Evolutionary conservation across 208 protist genomes (phyloP).

Genomic region (Trypanosoma melophagium): DNA sequence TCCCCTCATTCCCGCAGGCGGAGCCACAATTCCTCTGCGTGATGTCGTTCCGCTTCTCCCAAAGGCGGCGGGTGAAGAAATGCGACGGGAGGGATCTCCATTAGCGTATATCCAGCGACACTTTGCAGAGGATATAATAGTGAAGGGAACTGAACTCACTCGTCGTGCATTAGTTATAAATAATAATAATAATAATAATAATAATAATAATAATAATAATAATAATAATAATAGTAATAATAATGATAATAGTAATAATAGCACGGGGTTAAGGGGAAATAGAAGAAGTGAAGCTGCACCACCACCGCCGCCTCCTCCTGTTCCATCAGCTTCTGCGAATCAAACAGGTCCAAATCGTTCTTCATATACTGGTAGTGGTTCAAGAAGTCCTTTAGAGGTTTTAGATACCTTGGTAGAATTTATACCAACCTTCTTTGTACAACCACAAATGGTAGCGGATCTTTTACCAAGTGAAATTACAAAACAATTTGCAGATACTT

Average conservation of each 20-base stretch:
- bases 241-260: not conserved
- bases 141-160: conserved; percentile 23
- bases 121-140: conserved; percentile 29
- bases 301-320: conserved; percentile 34
- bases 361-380: conserved; percentile 3
- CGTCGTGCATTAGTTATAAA: conserved; percentile 3
- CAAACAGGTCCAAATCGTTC: not conserved
- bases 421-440: conserved; percentile 83
- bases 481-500: conserved; percentile 50
- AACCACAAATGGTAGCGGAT: conserved; percentile 44
- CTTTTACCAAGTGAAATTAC: conserved; percentile 50
- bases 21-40: conserved; percentile 15
- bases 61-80: conserved; percentile 32
- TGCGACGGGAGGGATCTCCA: conserved; percentile 27
- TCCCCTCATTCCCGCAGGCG: conserved; percentile 35
- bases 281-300: not conserved
- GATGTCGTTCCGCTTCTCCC: conserved; percentile 23
- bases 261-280: not conserved
- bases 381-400: conserved; percentile 45
- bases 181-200: not conserved
- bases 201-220: conserved; percentile 6
- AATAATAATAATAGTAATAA: not conserved
- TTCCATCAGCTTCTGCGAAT: conserved; percentile 15
- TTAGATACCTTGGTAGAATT: conserved; percentile 69
- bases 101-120: conserved; percentile 30